Conservation (phyloP, 2,329 filamentous ascomycete genomes). For the Calycina marina region DNA sequence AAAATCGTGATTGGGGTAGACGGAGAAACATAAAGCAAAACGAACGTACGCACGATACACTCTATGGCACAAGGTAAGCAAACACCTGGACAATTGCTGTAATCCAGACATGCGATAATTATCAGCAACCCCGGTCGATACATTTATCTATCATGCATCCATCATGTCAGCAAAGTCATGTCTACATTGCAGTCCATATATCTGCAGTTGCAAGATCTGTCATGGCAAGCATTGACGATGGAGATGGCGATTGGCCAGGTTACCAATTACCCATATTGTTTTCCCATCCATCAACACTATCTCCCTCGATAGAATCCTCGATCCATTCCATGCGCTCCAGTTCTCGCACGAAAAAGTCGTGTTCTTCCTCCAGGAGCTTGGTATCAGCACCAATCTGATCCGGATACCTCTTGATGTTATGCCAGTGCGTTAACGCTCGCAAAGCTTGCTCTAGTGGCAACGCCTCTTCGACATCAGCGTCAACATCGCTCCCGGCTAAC, state of each 20-base stretch:
- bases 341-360: constrained; percentile 68
- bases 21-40: no score
- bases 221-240: no score
- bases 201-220: no score
- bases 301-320: constrained; percentile 18
- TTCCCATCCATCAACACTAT: constrained; percentile 15
- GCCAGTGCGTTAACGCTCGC: constrained; percentile 84
- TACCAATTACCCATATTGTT: no score
- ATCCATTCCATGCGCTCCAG: constrained; percentile 51
- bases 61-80: background rate
- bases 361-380: constrained; percentile 51
- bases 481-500: constrained; percentile 80
- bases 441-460: constrained; percentile 85
- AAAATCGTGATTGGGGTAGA: no score
- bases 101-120: background rate
- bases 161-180: no score
- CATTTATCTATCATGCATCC: no score
- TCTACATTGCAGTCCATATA: no score
- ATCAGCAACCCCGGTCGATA: no score
- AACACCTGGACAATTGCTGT: background rate
- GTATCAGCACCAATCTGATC: constrained; percentile 49
- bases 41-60: background rate
- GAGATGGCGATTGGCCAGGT: no score
- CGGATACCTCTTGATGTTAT: constrained; percentile 71
- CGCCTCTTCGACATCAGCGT: constrained; percentile 86